Evolutionary conservation across 345 rosid genomes (phyloP).

Genomic region (Dimocarpus longan): DNA sequence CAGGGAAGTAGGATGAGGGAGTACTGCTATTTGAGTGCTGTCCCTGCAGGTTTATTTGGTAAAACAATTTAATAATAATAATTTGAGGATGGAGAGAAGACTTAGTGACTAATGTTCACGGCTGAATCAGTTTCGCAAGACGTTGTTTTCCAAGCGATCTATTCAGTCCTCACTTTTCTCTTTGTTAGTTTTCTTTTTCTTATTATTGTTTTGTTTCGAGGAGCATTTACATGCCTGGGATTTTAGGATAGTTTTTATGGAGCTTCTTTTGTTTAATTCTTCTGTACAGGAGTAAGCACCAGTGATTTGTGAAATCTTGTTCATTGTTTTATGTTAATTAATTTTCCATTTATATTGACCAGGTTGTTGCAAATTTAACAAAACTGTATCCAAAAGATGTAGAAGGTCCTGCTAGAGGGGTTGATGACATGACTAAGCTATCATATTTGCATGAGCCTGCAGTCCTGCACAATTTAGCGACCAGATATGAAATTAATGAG

Average conservation of each 20-base stretch:
- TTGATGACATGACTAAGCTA: conserved; percentile 91
- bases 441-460: conserved; percentile 89
- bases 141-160: not conserved
- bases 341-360: conserved; percentile 6
- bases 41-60: not conserved
- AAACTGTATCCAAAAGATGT: conserved; percentile 58
- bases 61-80: not conserved
- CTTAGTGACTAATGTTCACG: not conserved
- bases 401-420: conserved; percentile 70
- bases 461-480: conserved; percentile 68
- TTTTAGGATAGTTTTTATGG: not conserved
- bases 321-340: not conserved
- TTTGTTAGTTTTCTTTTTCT: not conserved
- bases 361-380: conserved; percentile 61
- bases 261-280: not conserved
- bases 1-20: not conserved
- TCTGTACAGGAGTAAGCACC: not conserved
- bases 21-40: not conserved
- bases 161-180: not conserved
- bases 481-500: conserved; percentile 58
- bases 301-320: not conserved
- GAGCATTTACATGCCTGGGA: not conserved
- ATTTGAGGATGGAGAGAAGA: not conserved
- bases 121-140: not conserved
- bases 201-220: not conserved